Evolutionary conservation across 2,329 filamentous ascomycete species (phyloP).

Genomic region (Cladorrhinum sp.): DNA sequence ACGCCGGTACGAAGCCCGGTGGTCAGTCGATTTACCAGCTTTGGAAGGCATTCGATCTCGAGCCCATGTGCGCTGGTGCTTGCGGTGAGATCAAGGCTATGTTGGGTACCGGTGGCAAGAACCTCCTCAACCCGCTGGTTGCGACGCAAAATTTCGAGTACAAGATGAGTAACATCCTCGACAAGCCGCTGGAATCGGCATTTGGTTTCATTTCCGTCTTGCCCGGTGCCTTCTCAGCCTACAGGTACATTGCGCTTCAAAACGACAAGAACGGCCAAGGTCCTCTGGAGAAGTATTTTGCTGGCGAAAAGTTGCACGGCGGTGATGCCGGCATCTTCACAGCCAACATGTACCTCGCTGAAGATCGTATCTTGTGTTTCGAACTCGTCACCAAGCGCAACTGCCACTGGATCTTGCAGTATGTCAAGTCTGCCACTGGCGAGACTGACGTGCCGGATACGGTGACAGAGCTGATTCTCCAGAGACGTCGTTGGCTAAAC

Average conservation of each 20-base stretch:
- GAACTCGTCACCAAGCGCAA: conserved; percentile 97
- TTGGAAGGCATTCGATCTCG: conserved; percentile 97
- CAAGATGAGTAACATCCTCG: conserved; percentile 99
- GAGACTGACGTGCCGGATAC: conserved; percentile 96
- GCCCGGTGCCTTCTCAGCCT: conserved; percentile 97
- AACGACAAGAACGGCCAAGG: conserved; percentile 95
- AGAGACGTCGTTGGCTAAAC: conserved; percentile 95
- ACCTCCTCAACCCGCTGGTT: conserved; percentile 87
- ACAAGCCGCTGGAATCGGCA: conserved; percentile 94
- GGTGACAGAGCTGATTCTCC: conserved; percentile 91
- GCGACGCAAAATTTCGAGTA: conserved; percentile 99
- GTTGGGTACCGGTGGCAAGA: conserved; percentile 79
- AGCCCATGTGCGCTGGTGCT: conserved; percentile 95
- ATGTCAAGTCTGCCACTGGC: conserved; percentile 94
- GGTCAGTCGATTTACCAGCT: conserved; percentile 94
- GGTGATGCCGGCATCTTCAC: conserved; percentile 94
- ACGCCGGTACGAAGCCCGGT: conserved; percentile 93
- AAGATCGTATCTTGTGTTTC: conserved; percentile 98
- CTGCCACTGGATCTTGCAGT: conserved; percentile 95
- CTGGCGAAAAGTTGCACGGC: conserved; percentile 92
- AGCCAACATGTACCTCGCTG: conserved; percentile 98
- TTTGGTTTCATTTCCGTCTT: conserved; percentile 98
- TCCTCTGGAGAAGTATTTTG: conserved; percentile 93
- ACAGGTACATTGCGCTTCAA: conserved; percentile 89
- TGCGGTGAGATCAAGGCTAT: conserved; percentile 99